Conservation (phyloP, 306 rosid species). For the Pyrus bretschneideri region DNA sequence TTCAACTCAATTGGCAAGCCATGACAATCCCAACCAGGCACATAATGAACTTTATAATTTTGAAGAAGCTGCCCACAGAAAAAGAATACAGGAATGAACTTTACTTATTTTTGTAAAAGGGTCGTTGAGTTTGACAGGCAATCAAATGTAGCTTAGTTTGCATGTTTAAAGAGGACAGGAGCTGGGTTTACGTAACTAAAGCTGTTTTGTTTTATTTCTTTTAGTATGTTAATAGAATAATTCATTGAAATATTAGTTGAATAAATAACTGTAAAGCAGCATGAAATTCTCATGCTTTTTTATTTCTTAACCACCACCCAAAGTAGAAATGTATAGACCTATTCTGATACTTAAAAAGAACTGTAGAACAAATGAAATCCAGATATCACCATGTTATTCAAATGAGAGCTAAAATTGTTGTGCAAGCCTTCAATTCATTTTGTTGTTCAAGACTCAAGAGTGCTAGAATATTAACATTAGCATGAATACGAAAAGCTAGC, state of each 20-base stretch:
- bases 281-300: neutral
- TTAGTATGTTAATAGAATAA: neutral
- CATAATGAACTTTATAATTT: conserved; percentile 78
- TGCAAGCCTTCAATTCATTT: neutral
- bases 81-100: neutral
- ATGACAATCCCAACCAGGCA: conserved; percentile 99
- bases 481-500: neutral
- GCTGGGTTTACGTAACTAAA: neutral
- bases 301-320: neutral
- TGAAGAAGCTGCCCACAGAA: conserved; percentile 72
- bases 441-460: too few relatives aligned
- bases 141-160: neutral
- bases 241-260: neutral
- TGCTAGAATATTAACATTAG: neutral
- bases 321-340: neutral
- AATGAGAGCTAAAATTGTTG: neutral
- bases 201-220: conserved; percentile 1
- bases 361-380: neutral
- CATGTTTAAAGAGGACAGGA: neutral
- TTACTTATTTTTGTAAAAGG: neutral
- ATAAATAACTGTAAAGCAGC: neutral
- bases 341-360: neutral
- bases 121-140: neutral
- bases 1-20: conserved; percentile 97
- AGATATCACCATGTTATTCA: neutral